phyloP scores from a whole-genome alignment of 2,329 filamentous ascomycete species.

The Akanthomyces muscarius region DNA sequence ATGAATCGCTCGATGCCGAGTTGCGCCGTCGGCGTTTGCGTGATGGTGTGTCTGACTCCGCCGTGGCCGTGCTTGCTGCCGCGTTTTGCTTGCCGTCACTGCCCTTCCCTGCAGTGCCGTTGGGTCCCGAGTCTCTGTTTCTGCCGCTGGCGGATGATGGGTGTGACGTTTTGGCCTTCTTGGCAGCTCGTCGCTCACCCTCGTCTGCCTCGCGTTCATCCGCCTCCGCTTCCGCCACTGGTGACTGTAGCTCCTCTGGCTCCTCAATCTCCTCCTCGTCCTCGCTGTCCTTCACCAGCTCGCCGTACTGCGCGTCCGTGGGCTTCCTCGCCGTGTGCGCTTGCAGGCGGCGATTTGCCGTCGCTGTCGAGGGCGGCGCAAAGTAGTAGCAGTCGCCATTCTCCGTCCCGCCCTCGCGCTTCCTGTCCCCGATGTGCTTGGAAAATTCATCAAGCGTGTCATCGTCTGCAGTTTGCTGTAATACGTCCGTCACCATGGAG shows the following conservation, averaged over 20 bases:
- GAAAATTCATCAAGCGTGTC: conserved; percentile 50
- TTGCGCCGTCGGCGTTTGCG: conserved; percentile 33
- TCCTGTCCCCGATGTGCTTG: conserved; percentile 48
- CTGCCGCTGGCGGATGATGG: conserved; percentile 13
- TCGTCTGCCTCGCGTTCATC: neutral
- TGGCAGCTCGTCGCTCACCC: conserved; percentile 30
- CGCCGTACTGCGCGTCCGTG: conserved; percentile 42
- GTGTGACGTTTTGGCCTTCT: conserved; percentile 33
- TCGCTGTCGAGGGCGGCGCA: conserved; percentile 40
- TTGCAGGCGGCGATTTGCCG: conserved; percentile 34
- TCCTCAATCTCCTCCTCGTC: conserved; percentile 25
- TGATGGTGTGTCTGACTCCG: conserved; percentile 32
- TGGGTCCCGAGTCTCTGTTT: neutral
- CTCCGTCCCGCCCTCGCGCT: conserved; percentile 53
- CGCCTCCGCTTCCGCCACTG: neutral
- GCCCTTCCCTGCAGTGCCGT: neutral
- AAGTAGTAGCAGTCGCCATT: conserved; percentile 52
- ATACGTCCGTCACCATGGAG: conserved; percentile 55
- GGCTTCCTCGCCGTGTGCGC: conserved; percentile 41
- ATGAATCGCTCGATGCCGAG: conserved; percentile 40
- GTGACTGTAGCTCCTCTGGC: conserved; percentile 19
- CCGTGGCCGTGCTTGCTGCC: conserved; percentile 7
- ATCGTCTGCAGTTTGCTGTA: conserved; percentile 51
- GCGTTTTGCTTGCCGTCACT: conserved; percentile 10
- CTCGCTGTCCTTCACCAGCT: conserved; percentile 42